Conservation (phyloP, 768 basidiomycete genomes). For the Mycena amicta region DNA sequence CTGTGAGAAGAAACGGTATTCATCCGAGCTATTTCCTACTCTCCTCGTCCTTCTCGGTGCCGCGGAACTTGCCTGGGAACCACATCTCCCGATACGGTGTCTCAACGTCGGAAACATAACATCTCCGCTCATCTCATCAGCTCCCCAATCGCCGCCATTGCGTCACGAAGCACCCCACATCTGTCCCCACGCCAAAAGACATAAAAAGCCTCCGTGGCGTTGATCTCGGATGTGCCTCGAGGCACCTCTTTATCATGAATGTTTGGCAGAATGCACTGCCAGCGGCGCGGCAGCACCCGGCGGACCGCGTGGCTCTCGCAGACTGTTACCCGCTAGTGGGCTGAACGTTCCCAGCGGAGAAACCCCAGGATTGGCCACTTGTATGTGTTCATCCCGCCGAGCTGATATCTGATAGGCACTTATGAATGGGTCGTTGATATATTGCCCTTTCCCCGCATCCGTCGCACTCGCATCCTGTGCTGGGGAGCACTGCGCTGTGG, state of each 20-base stretch:
- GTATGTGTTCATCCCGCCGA: too few relatives aligned
- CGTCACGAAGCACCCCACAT: background rate
- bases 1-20: too few relatives aligned
- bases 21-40: too few relatives aligned
- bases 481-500: background rate
- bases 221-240: background rate
- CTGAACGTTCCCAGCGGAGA: background rate
- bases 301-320: too few relatives aligned
- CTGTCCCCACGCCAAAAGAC: background rate
- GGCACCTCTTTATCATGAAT: background rate
- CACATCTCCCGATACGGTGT: background rate
- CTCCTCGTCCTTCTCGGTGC: too few relatives aligned
- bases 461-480: background rate
- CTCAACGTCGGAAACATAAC: background rate
- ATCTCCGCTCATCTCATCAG: too few relatives aligned
- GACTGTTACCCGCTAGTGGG: too few relatives aligned
- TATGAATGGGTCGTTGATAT: background rate
- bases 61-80: background rate
- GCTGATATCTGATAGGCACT: background rate
- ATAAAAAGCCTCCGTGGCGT: too few relatives aligned
- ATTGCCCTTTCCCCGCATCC: background rate
- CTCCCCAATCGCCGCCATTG: background rate
- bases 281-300: too few relatives aligned
- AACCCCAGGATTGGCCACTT: background rate
- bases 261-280: background rate